phyloP scores from a whole-genome alignment of 2,329 filamentous ascomycete species.

The Venturiaceae sp. region DNA sequence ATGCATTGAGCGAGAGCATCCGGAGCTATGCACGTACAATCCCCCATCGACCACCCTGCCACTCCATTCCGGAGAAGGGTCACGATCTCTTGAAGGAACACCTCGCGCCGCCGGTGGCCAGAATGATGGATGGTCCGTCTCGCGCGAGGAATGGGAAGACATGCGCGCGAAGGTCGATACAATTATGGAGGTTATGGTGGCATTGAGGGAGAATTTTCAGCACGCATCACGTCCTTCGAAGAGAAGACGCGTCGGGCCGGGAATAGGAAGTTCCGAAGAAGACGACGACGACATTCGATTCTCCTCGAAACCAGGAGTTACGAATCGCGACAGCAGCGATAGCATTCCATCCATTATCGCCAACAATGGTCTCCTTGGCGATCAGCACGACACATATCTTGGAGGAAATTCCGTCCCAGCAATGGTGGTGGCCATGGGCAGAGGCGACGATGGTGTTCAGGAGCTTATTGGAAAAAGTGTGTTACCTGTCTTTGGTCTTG shows the following conservation, averaged over 20 bases:
- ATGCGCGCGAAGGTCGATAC: neutral
- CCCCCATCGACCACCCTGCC: neutral
- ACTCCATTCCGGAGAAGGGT: neutral
- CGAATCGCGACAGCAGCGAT: neutral
- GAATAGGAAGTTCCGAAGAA: constrained; percentile 26
- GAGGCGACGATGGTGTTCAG: constrained; percentile 11
- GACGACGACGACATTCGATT: neutral
- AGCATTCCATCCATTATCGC: constrained; percentile 42
- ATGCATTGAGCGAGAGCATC: constrained; percentile 23
- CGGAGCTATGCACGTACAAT: constrained; percentile 5
- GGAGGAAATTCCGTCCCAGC: constrained; percentile 53
- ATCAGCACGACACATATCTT: constrained; percentile 44
- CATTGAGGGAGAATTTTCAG: neutral
- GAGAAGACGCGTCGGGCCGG: constrained; percentile 15
- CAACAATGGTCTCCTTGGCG: constrained; percentile 47
- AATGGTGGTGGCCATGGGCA: constrained; percentile 43
- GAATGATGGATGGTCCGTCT: neutral
- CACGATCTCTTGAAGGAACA: neutral
- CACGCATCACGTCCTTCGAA: constrained; percentile 12
- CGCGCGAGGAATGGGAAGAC: neutral
- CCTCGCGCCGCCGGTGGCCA: neutral
- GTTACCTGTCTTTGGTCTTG: constrained; percentile 51
- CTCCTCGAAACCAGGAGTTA: neutral
- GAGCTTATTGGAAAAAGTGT: constrained; percentile 52
- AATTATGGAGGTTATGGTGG: neutral